A percentile compares a stretch with the other conserved stretches of the same genome.
These are phyloP conservation scores for Escovopsis weberi DNA, from an alignment of 2,329 filamentous ascomycete genomes.

Conservation along the genomic window DNA sequence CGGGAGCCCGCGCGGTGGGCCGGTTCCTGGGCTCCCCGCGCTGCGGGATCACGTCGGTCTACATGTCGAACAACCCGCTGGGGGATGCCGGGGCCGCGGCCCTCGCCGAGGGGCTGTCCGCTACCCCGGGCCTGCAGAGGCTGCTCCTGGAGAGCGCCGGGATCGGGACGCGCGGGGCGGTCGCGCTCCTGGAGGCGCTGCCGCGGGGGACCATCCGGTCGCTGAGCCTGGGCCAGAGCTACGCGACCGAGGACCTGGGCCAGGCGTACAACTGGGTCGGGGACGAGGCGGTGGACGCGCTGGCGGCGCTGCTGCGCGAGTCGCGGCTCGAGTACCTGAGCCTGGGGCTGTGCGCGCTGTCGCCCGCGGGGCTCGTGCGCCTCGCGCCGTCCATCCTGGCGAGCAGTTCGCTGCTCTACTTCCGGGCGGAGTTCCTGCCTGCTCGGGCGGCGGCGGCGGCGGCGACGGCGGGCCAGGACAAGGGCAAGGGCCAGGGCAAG, in stretches of 20 bases:
- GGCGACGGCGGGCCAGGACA: slow-evolving; percentile 7
- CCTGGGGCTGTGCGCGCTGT: slow-evolving; percentile 23
- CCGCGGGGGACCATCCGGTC: slow-evolving; percentile 17
- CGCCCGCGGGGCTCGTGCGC: slow-evolving; percentile 13
- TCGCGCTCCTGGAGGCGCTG: slow-evolving; percentile 23
- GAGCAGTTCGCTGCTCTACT: slow-evolving; percentile 22
- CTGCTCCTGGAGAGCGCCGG: slow-evolving; percentile 29
- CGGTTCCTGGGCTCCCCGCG: slow-evolving; percentile 18
- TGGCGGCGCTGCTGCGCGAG: slow-evolving; percentile 18
- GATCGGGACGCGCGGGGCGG: slow-evolving; percentile 24
- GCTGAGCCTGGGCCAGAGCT: slow-evolving; percentile 31
- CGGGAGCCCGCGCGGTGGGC: slow-evolving; percentile 17
- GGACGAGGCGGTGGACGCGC: slow-evolving; percentile 18
- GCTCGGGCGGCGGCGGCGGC: too few species aligned
- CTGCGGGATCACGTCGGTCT: slow-evolving; percentile 21
- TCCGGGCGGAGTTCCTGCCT: slow-evolving; percentile 11
- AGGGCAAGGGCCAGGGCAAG: slow-evolving; percentile 10
- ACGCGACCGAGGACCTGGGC: slow-evolving; percentile 29
- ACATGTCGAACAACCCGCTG: slow-evolving; percentile 24
- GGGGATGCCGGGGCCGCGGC: slow-evolving; percentile 17
- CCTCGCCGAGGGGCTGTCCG: slow-evolving; percentile 17
- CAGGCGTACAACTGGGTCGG: slow-evolving; percentile 33
- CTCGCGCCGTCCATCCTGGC: slow-evolving; percentile 17
- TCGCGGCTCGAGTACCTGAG: slow-evolving; percentile 25
- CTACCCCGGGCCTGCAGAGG: slow-evolving; percentile 18